A percentile compares a stretch with the other conserved stretches of the same genome.
Evolutionary conservation across 139 green algal genomes (phyloP).

Genomic region (Astrephomene gubernaculifera): DNA sequence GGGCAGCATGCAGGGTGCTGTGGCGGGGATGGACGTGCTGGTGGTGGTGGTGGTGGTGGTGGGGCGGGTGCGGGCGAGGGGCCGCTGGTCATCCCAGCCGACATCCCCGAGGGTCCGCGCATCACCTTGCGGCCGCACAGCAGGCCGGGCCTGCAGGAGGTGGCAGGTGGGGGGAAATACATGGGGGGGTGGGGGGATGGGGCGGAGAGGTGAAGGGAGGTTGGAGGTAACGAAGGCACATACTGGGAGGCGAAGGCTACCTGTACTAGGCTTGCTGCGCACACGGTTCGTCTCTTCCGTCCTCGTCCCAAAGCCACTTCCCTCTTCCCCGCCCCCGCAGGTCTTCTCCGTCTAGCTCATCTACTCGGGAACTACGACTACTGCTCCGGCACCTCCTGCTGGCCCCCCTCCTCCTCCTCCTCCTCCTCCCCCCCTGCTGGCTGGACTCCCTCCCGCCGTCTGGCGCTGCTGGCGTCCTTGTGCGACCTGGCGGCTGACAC

Average conservation of each 20-base stretch:
- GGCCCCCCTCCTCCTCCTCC: not conserved
- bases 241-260: too few relatives aligned
- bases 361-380: conserved; percentile 42
- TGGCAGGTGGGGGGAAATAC: conserved; percentile 8
- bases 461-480: conserved; percentile 57
- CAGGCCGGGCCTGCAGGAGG: conserved; percentile 23
- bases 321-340: not conserved
- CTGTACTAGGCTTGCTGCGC: too few relatives aligned
- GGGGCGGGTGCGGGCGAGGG: not conserved
- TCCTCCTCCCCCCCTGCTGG: not conserved
- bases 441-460: conserved; percentile 51
- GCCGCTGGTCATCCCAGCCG: conserved; percentile 3
- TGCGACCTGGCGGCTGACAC: conserved; percentile 37
- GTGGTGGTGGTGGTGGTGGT: not conserved
- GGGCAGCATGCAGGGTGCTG: too few relatives aligned
- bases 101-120: conserved; percentile 25
- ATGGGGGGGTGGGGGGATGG: too few relatives aligned
- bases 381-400: not conserved
- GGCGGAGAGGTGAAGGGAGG: too few relatives aligned
- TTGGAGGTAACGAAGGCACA: too few relatives aligned
- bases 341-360: conserved; percentile 53
- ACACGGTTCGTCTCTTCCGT: too few relatives aligned
- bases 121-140: conserved; percentile 9
- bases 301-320: too few relatives aligned
- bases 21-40: too few relatives aligned